Evolutionary conservation across 495 filamentous ascomycete genomes (phyloP), one percentile per base, ranked within the genome.

Genomic region (Talaromyces proteolyticus): DNA sequence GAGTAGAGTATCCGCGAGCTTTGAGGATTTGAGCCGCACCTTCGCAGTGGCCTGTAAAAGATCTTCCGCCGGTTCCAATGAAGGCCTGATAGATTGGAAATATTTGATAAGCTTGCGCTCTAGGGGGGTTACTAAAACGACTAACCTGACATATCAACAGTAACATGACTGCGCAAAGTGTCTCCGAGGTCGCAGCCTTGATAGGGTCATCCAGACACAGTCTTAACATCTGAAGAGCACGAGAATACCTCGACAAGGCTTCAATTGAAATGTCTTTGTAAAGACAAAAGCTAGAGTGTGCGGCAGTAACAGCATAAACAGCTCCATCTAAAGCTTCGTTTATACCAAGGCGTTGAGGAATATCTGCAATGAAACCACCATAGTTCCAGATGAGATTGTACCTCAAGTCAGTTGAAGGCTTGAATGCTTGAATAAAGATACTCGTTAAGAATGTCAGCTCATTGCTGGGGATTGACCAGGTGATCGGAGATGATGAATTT

Each of bases 121-220:
- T 34, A n/a, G n/a, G n/a, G n/a, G n/a, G n/a, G n/a, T n/a, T n/a
- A n/a, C n/a, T n/a, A n/a, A n/a, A n/a, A n/a, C n/a, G n/a, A 26
- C 61, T 19, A 36, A 67, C 64, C 52, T 69, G 66, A 43, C 64
- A 67, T 7, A 75, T 58, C 36, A 72, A 46, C 6, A 75, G 42
- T 12, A 78, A 16, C 58, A 68, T 69, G 0, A 77, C 67, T 1
- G 75, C 69, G 42, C 68, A 67, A 3, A 78, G 55, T 16, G 74
- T 76, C 37, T 67, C 66, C 1, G 68, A 58, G 6, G 61, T 50
- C 1, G 52, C 44, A 3, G 72, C 73, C 51, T 66, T 65, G 24
- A 46, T 38, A 0, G 63, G 61, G 22, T 77, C 63, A 51, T 69
- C 62, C 7, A 78, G 49, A 52, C 59, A 64, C 0, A 51, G 45